phyloP scores from a whole-genome alignment of 495 filamentous ascomycete genomes.

The Cercophora samala region DNA sequence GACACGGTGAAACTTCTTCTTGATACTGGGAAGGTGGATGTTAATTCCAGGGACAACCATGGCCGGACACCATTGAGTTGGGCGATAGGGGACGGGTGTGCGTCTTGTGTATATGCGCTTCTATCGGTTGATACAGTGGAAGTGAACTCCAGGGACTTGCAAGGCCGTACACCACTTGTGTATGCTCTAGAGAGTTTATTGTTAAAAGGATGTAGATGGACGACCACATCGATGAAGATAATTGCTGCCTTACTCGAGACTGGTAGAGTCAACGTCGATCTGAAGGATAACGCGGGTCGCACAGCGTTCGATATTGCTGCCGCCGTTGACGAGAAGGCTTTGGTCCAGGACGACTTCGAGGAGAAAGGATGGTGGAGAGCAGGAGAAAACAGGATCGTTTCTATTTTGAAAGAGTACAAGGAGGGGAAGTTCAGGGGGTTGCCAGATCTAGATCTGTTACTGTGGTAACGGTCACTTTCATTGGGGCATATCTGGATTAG shows the following conservation, averaged over 20 bases:
- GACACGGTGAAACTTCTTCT: too few relatives aligned
- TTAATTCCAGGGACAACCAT: neutral
- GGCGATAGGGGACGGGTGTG: too few relatives aligned
- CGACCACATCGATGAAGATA: too few relatives aligned
- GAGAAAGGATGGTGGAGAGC: neutral
- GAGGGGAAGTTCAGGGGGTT: neutral
- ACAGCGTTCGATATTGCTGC: neutral
- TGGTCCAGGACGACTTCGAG: too few relatives aligned
- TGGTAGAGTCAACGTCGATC: neutral
- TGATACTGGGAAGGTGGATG: too few relatives aligned
- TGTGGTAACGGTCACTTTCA: neutral
- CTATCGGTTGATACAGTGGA: neutral
- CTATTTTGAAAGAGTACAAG: neutral
- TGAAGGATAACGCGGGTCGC: neutral
- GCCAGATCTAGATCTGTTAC: neutral
- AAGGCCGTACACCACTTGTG: neutral
- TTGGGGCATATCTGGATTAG: neutral
- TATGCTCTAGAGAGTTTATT: neutral
- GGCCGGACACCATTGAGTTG: neutral
- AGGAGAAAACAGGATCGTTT: neutral
- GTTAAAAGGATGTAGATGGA: too few relatives aligned
- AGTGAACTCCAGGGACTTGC: neutral
- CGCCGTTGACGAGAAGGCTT: neutral
- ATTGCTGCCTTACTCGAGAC: neutral
- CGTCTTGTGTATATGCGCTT: neutral